Percentiles rank a stretch among this genome's conserved stretches.
phyloP scores from a whole-genome alignment of 306 rosid genomes.

The Corylus heterophylla region DNA sequence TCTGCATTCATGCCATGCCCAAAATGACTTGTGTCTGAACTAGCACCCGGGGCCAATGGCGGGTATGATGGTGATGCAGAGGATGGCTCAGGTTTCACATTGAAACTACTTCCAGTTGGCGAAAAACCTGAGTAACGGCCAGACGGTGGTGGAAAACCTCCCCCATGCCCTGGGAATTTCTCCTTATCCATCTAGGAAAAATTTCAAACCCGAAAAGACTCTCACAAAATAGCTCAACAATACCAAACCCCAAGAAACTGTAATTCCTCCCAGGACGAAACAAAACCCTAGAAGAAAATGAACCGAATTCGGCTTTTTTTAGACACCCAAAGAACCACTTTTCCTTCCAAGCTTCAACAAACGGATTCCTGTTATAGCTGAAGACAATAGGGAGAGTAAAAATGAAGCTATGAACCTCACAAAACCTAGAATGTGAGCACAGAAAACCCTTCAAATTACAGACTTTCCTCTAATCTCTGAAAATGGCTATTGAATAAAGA shows the following conservation, averaged over 20 bases:
- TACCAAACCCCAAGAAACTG: slow-evolving; percentile 30
- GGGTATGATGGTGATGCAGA: slow-evolving; percentile 44
- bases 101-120: slow-evolving; percentile 47
- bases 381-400: not conserved
- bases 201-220: slow-evolving; percentile 22
- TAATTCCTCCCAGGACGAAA: slow-evolving; percentile 1
- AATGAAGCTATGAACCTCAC: not conserved
- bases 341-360: slow-evolving; percentile 16
- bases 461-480: slow-evolving; percentile 8
- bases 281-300: slow-evolving; percentile 9
- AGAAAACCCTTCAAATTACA: slow-evolving; percentile 7
- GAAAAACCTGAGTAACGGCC: slow-evolving; percentile 65
- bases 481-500: not conserved
- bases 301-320: not conserved
- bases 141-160: slow-evolving; percentile 73
- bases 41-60: slow-evolving; percentile 56
- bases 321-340: not conserved
- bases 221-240: slow-evolving; percentile 26
- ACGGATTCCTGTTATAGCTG: not conserved
- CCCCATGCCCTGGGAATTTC: slow-evolving; percentile 58
- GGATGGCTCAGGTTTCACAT: slow-evolving; percentile 68
- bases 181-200: slow-evolving; percentile 68
- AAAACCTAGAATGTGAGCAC: slow-evolving; percentile 2
- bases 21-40: slow-evolving; percentile 53
- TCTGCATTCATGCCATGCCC: slow-evolving; percentile 56